Percentiles rank a stretch among this genome's conserved stretches.
Evolutionary conservation across 441 rosid genomes (phyloP).

Genomic region (Macaranga tanarius): DNA sequence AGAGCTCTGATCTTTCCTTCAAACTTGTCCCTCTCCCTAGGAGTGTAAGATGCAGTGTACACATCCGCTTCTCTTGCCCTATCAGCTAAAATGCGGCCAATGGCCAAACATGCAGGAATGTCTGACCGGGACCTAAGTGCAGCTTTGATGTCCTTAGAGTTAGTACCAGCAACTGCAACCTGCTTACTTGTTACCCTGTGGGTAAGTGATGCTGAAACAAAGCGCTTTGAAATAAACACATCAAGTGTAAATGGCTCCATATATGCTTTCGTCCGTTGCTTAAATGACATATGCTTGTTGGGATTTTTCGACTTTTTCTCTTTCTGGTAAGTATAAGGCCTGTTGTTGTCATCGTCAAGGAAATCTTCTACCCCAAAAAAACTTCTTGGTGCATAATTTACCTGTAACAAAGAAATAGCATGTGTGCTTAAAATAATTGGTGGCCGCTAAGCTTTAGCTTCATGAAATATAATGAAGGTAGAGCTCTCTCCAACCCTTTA

Average conservation of each 20-base stretch:
- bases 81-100: conserved; percentile 69
- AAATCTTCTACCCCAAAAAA: conserved; percentile 95
- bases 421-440: background rate
- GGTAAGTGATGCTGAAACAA: conserved; percentile 83
- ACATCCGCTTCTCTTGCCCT: conserved; percentile 88
- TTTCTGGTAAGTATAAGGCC: conserved; percentile 82
- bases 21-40: conserved; percentile 83
- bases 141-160: conserved; percentile 88
- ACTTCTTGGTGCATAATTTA: conserved; percentile 66
- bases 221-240: conserved; percentile 81
- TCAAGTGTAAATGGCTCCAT: conserved; percentile 94
- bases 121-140: conserved; percentile 69
- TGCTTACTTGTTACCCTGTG: conserved; percentile 85
- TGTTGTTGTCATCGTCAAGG: conserved; percentile 77
- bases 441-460: background rate
- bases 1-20: conserved; percentile 94
- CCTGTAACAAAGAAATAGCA: conserved; percentile 33
- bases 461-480: background rate
- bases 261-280: conserved; percentile 74
- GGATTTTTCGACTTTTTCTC: conserved; percentile 76
- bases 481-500: background rate
- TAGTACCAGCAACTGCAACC: conserved; percentile 90
- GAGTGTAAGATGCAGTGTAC: conserved; percentile 73
- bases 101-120: conserved; percentile 78
- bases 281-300: conserved; percentile 72